Evolutionary conservation across 306 rosid species (phyloP).

Genomic region (Benincasa hispida): DNA sequence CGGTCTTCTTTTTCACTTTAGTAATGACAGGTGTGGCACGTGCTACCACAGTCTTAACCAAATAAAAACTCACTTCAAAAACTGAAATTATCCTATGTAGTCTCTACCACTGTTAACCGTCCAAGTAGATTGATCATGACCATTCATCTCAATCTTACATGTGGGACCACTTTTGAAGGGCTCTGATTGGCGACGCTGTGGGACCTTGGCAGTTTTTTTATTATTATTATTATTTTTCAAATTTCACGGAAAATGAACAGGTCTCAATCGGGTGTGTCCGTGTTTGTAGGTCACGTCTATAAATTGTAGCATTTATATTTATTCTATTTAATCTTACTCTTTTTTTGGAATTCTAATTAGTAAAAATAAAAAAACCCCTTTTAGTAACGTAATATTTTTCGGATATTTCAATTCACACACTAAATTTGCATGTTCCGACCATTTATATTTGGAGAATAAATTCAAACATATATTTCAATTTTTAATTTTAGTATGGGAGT

Average conservation of each 20-base stretch:
- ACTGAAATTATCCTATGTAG: neutral
- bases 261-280: neutral
- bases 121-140: neutral
- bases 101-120: neutral
- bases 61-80: neutral
- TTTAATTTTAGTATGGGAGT: too few relatives aligned
- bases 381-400: too few relatives aligned
- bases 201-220: neutral
- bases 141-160: neutral
- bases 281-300: neutral
- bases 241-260: neutral
- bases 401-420: too few relatives aligned
- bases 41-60: constrained; percentile 23
- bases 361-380: too few relatives aligned
- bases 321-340: neutral
- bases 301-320: neutral
- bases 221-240: neutral
- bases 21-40: constrained; percentile 55
- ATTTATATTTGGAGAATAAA: too few relatives aligned
- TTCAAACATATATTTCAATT: too few relatives aligned
- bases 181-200: neutral
- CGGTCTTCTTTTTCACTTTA: constrained; percentile 33
- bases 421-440: too few relatives aligned
- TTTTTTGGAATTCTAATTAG: neutral
- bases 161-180: neutral